phyloP scores from a whole-genome alignment of 225 moss, liverwort and hornwort species.

The Antitrichia curtipendula region DNA sequence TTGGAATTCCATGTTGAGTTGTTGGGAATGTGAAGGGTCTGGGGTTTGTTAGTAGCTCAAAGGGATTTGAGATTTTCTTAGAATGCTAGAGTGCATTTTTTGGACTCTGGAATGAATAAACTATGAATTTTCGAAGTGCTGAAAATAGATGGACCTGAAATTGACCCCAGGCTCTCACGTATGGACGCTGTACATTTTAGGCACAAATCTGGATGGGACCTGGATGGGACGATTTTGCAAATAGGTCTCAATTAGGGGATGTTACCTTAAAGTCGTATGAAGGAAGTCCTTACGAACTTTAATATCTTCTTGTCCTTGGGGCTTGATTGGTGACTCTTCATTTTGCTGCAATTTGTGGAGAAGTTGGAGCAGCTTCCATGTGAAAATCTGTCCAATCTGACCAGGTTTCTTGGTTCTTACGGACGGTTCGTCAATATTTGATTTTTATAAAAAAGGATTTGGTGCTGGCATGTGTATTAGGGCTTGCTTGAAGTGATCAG shows the following conservation, averaged over 20 bases:
- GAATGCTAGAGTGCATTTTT: neutral
- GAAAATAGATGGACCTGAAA: neutral
- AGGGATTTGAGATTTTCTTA: neutral
- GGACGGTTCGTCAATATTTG: neutral
- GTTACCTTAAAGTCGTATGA: neutral
- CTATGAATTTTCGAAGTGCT: neutral
- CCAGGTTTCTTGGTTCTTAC: neutral
- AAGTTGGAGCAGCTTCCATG: neutral
- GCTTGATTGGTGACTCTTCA: neutral
- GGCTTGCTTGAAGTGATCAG: neutral
- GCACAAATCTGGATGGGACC: no score
- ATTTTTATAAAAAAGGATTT: no score
- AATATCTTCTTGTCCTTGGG: neutral
- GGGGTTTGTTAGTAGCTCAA: neutral
- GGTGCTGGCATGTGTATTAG: neutral
- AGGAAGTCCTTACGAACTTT: neutral
- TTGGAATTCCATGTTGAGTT: neutral
- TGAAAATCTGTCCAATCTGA: neutral
- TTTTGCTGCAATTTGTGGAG: neutral
- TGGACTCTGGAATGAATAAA: neutral
- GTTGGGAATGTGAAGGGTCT: neutral
- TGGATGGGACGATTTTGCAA: no score
- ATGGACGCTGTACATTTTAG: neutral
- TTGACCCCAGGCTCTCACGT: neutral
- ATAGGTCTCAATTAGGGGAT: no score